Conservation (phyloP, 441 rosid species). For the Syzygium syzygioides region DNA sequence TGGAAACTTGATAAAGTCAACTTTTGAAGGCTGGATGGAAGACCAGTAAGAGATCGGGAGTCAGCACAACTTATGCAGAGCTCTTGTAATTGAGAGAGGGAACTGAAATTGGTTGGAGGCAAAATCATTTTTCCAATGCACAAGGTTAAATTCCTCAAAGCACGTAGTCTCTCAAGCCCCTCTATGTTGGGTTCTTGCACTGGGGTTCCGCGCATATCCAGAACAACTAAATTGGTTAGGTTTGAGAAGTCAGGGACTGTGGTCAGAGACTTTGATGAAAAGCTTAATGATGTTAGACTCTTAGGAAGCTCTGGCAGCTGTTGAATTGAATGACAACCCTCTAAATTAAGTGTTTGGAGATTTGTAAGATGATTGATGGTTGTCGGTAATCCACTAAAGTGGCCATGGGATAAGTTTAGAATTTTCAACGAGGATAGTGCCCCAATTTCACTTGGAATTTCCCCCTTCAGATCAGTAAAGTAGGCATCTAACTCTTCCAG, state of each 20-base stretch:
- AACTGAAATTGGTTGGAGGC: too few species aligned
- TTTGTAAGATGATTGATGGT: not conserved
- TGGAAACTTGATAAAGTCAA: too few species aligned
- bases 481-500: not conserved
- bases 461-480: too few species aligned
- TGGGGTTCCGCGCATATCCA: too few species aligned
- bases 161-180: too few species aligned
- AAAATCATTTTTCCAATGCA: too few species aligned
- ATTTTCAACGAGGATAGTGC: not conserved
- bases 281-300: fast-evolving
- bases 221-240: not conserved
- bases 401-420: fast-evolving
- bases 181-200: too few species aligned
- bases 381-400: not conserved
- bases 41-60: too few species aligned
- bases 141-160: too few species aligned
- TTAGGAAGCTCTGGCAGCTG: not conserved
- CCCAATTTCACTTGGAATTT: not conserved
- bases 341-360: fast-evolving
- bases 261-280: fast-evolving
- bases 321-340: fast-evolving
- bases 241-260: not conserved
- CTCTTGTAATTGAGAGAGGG: too few species aligned
- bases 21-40: too few species aligned
- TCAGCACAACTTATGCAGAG: too few species aligned